Base-by-base conservation (phyloP, 768 basidiomycete species). In the Russula sp. region DNA sequence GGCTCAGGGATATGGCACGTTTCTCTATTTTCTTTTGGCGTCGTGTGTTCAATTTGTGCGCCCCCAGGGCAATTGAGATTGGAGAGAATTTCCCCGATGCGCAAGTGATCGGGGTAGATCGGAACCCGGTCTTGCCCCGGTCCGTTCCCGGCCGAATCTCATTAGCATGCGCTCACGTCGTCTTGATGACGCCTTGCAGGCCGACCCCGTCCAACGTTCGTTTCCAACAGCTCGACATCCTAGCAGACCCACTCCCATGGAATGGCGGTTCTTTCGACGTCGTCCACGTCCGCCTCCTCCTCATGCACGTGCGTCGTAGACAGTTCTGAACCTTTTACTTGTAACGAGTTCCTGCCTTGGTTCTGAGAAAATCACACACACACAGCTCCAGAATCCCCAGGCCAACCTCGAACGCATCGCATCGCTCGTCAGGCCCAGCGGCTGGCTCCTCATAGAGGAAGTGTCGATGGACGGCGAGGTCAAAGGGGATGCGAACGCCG, bases 381-480 rank as follows among this genome's bases (percentile, higher is more conserved):
- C 16, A 10, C 42, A 70, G 70, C 64, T 71, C 10, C 70, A 70
- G 2, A 45, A 68, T n/a, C 67, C 60, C 9, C 62, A 62, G 52
- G 56, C 55, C 10, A 52, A 61, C 20, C 65, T 71, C 14, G 37
- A 47, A 22, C 68, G 67, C 40, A 61, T 68, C 11, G 60, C 63
- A 34, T 51, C 62, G 49, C 67, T 71, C 37, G 62, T 72, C 57
- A 65, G 61, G 35, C 71, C 70, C 3, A 68, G 70, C 10, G 71
- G 70, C 27, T 70, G 69, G 67, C 64, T 72, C 20, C 63, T 72
- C 39, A 32, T 72, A 55, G 70, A 71, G 18, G 71, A 72, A 16
- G 58, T 63, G 31, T 62, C 60, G 35, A 32, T 57, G 44, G 6
- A 20, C 14, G 37, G 50, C 6, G 57, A 39, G 27, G 20, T 61